Evolutionary conservation across 108 stramenopile species (phyloP), one percentile per base, ranked within the genome.

Genomic region (Nitzschia sp.): DNA sequence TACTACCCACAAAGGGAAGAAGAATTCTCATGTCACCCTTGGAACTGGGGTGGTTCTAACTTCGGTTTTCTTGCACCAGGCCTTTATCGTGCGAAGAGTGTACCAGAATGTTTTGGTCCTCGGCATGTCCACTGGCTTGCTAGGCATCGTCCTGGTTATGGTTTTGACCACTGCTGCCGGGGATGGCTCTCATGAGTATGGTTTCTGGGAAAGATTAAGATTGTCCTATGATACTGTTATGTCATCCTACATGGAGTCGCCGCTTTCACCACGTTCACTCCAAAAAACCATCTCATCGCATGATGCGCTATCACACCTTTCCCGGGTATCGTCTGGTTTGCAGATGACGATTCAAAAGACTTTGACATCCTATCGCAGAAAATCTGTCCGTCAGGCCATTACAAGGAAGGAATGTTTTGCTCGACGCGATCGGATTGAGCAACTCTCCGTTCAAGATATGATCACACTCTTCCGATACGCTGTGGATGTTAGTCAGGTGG

Each of bases 361-460:
- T 7, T 12, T 73, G 6, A 42, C 25, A 17, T 69, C 68, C n/a
- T 73, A 64, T 51, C 21, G 41, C 8, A 43, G 14, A 25, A 29
- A 66, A 26, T 29, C 60, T 29, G 66, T 60, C 15, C 14, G 67
- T 8, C 57, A 68, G 57, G 57, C 73, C 10, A 75, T 75, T n/a
- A 68, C 73, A 44, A 34, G 73, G 51, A 75, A 75, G 25, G 61
- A 75, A 22, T 75, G 66, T 24, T 75, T 75, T 62, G 61, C 66
- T 6, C 48, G 59, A 14, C 58, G 11, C 8, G 65, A 66, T 42
- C 65, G 67, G 24, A 69, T 76, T 53, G 68, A 63, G 40, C 26
- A 61, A 29, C 68, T 76, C 7, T 69, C 68, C 11, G 65, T 76
- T 20, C 37, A 42, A 41, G 75, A 76, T 51, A 24, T 76, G 26